Base-by-base conservation (phyloP, 345 rosid genomes). In the Salix udensis region DNA sequence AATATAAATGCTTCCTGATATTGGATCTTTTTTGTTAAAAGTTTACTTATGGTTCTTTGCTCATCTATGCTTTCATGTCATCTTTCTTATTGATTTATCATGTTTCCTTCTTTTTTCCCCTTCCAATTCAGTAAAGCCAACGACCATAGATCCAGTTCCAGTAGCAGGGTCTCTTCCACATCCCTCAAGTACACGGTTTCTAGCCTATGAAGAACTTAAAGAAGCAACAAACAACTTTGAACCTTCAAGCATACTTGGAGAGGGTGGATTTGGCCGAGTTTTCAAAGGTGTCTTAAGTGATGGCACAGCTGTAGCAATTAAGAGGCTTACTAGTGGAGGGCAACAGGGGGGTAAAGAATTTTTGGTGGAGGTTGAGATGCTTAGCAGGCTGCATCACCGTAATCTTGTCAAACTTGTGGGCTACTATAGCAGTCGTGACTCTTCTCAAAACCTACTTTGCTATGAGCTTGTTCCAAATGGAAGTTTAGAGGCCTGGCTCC, bases 391-490 rank as follows among this genome's bases (percentile, higher is more conserved):
- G 89, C 98, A 95, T 87, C 98, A 95, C 81, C 98, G 98, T 76
- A 95, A 95, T 85, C 96, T 95, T 83, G 98, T 95, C 81, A 95
- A 95, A 85, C 98, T 93, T 76, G 96, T 93, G 61, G 99, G 99
- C 84, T 96, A 96, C 85, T 91, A 89, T 79, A 91, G 94, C 77
- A 93, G 84, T 78, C 96, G 91, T 2, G 97, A 93, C 77, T 86
- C 98, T 85, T 92, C 96, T 48, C 97, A 96, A 71, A 90, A 96
- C 84, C 87, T 96, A 26, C 94, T 96, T 66, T 96, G 97, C 81
- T 96, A 96, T 75, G 99, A 96, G 81, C 99, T 96, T 72, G 94
- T 96, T 83, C 95, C 98, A 77, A 96, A 96, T 86, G 98, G 99
- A 78, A 96, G 98, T 81, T 86, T 96, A 36, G 99, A 96, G 85